Percentiles rank a stretch among this genome's conserved stretches.
Evolutionary conservation across 2,329 filamentous ascomycete species (phyloP).

Genomic region (Verticillium nonalfalfae): DNA sequence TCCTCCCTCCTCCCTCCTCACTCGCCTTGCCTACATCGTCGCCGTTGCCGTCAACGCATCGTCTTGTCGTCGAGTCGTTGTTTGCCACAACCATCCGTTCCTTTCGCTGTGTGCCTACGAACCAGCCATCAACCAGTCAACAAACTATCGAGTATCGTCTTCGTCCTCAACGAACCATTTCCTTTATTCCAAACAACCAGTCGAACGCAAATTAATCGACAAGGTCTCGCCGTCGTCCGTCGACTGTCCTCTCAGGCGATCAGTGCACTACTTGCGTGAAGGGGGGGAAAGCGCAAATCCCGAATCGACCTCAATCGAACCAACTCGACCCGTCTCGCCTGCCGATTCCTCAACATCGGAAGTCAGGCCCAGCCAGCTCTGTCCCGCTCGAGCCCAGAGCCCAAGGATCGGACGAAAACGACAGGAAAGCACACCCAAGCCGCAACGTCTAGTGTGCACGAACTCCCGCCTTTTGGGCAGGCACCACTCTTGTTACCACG

Average conservation of each 20-base stretch:
- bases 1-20: background rate
- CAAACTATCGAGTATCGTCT: background rate
- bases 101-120: background rate
- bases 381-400: background rate
- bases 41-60: background rate
- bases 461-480: background rate
- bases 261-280: background rate
- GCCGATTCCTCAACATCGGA: background rate
- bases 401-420: background rate
- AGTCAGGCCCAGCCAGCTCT: background rate
- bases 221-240: background rate
- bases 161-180: background rate
- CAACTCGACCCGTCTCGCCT: background rate
- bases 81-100: background rate
- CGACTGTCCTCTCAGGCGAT: background rate
- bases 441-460: background rate
- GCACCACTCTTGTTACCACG: background rate
- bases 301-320: background rate
- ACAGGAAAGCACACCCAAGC: background rate
- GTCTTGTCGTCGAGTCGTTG: background rate
- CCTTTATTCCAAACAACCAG: background rate
- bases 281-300: background rate
- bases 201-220: background rate
- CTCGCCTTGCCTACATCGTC: background rate
- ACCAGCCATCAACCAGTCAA: background rate